Conservation (phyloP, 2,329 filamentous ascomycete species). For the Verticillium zaregamsianum region DNA sequence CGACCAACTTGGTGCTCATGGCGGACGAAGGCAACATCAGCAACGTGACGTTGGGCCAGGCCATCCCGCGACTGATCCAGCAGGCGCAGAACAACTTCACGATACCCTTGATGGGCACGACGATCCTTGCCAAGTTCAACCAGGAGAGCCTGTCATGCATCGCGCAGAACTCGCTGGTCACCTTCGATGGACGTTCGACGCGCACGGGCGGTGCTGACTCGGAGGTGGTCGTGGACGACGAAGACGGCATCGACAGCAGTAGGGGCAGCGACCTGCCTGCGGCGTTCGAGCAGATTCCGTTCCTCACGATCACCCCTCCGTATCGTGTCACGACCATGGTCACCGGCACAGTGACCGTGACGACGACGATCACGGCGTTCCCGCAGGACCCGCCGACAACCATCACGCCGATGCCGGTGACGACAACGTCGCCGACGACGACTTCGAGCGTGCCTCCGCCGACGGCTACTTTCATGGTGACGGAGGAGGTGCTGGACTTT, state of each 20-base stretch:
- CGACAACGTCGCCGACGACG: conserved; percentile 13
- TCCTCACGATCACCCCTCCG: not conserved
- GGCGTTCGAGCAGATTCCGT: not conserved
- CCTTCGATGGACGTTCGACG: conserved; percentile 61
- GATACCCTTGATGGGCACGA: conserved; percentile 66
- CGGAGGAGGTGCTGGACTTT: conserved; percentile 58
- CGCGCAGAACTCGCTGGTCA: conserved; percentile 82
- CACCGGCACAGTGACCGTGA: conserved; percentile 25
- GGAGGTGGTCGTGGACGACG: conserved; percentile 17
- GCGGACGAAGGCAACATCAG: conserved; percentile 33
- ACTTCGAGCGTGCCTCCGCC: conserved; percentile 17
- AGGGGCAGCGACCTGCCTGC: not conserved
- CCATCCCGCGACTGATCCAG: conserved; percentile 70
- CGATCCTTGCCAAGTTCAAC: conserved; percentile 74
- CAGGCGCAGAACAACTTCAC: conserved; percentile 65
- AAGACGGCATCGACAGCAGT: conserved; percentile 11
- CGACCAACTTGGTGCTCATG: conserved; percentile 38
- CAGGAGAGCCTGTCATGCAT: conserved; percentile 72
- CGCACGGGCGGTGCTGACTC: conserved; percentile 25
- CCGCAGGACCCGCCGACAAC: conserved; percentile 21
- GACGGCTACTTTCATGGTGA: conserved; percentile 39
- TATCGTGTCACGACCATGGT: not conserved
- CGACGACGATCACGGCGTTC: conserved; percentile 15
- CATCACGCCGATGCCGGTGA: conserved; percentile 9
- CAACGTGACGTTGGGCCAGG: conserved; percentile 77